Base-by-base conservation (phyloP, 495 filamentous ascomycete genomes). In the Xylaria telfairii region DNA sequence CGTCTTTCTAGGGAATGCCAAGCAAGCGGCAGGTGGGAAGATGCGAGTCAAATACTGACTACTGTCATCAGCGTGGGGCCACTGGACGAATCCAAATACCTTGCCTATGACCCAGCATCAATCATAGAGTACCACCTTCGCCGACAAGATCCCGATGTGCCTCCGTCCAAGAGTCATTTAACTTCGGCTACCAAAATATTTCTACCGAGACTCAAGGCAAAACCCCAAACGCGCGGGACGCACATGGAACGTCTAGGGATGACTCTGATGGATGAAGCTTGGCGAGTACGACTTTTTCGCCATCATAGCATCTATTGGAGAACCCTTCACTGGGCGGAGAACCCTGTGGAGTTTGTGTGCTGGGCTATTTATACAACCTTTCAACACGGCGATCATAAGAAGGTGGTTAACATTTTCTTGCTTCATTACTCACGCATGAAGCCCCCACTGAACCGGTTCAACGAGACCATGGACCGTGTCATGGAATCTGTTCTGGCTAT, bases 1-100 rank as follows among this genome's bases (percentile, higher is more conserved):
- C 53, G 73, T 57, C 74, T 87, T n/a, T 81, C 77, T 21, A 77
- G 73, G 24, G 72, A 76, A 21, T 86, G 77, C 42, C 74, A 74
- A 57, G 71, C 73, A 21, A 5, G 70, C 37, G 74, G 67, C 2
- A 74, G 71, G 41, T 74, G 77, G 34, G 78, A 80, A 1, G 75
- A 77, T 26, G 81, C 81, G 1, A 73, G 60, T 9, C 72, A 70
- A 24, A 65, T 87, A 7, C 69, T 85, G 2, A 17, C 46, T 17
- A n/a, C 47, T 24, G 69, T 84, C 1, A 32, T 79, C 24, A 34
- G 30, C 5, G 61, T 75, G 4, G 80, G 78, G 0, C 54, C 75
- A 1, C 49, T 87, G 0, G 66, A 78, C 4, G 81, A 84, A 65
- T 70, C 60, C 9, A 69, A 73, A 34, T 86, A 78, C 53, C 72